Conservation (phyloP, 345 rosid species). For the Euphorbia pulcherrima region DNA sequence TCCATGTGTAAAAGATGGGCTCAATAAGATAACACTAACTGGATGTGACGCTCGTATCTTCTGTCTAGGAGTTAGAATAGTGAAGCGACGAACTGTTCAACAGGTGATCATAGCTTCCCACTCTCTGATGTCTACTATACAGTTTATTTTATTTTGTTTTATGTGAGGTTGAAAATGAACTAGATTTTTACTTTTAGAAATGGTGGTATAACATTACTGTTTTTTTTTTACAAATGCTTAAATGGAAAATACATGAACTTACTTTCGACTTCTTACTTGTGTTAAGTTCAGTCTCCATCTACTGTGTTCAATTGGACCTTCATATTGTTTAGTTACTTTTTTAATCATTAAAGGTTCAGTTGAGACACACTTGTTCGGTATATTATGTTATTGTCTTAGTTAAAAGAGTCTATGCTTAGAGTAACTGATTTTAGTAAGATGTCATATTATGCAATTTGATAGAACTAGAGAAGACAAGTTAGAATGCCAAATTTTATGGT, state of each 20-base stretch:
- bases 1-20: constrained; percentile 63
- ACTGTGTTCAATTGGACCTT: neutral
- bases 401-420: neutral
- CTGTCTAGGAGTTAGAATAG: constrained; percentile 86
- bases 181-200: neutral
- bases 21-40: constrained; percentile 68
- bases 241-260: neutral
- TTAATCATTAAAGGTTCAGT: neutral
- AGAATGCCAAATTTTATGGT: neutral
- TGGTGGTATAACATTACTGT: neutral
- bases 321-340: neutral
- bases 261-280: neutral
- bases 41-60: constrained; percentile 85
- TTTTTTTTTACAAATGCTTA: neutral
- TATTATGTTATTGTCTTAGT: neutral
- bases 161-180: neutral
- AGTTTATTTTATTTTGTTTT: neutral
- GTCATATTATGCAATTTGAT: neutral
- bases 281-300: neutral
- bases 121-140: neutral
- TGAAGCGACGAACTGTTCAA: constrained; percentile 64
- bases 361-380: neutral
- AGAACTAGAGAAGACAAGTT: constrained; percentile 2
- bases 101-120: constrained; percentile 45
- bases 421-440: neutral